A percentile compares a stretch with the other conserved stretches of the same genome.
Conservation (phyloP, 2,329 filamentous ascomycete species). For the Chaetothyriales sp. region DNA sequence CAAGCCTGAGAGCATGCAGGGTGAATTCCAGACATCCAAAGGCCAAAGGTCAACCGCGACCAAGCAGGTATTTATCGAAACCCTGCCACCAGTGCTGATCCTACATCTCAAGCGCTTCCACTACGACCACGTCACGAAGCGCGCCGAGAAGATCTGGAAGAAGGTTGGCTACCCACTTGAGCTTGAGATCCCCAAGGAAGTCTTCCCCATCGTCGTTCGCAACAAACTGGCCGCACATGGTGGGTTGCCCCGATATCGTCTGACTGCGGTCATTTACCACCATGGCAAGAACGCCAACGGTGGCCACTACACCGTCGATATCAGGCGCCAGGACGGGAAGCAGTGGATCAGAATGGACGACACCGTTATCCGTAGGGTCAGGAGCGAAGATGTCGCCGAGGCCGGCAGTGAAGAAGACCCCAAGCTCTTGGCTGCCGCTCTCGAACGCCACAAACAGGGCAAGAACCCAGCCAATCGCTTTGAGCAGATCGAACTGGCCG, state of each 20-base stretch:
- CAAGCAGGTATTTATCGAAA: slow-evolving; percentile 91
- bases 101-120: slow-evolving; percentile 95
- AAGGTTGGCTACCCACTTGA: slow-evolving; percentile 91
- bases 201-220: slow-evolving; percentile 62
- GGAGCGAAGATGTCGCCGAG: slow-evolving; percentile 77
- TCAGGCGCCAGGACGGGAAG: slow-evolving; percentile 79
- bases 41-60: slow-evolving; percentile 65
- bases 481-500: slow-evolving; percentile 49
- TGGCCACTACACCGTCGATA: slow-evolving; percentile 96
- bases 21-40: slow-evolving; percentile 65
- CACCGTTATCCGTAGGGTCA: slow-evolving; percentile 71
- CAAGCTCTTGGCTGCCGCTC: slow-evolving; percentile 47
- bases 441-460: slow-evolving; percentile 48
- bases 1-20: slow-evolving; percentile 67
- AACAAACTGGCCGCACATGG: slow-evolving; percentile 50
- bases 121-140: slow-evolving; percentile 66
- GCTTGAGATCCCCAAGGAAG: slow-evolving; percentile 81
- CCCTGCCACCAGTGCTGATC: slow-evolving; percentile 76
- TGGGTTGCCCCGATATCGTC: slow-evolving; percentile 63
- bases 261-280: slow-evolving; percentile 88
- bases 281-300: slow-evolving; percentile 93
- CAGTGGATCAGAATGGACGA: slow-evolving; percentile 97
- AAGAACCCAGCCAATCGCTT: slow-evolving; percentile 52
- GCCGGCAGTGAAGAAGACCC: slow-evolving; percentile 67
- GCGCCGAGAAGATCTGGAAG: slow-evolving; percentile 97